Evolutionary conservation across 495 filamentous ascomycete genomes (phyloP), one percentile per base, ranked within the genome.

Genomic region (Penicillium soppii): DNA sequence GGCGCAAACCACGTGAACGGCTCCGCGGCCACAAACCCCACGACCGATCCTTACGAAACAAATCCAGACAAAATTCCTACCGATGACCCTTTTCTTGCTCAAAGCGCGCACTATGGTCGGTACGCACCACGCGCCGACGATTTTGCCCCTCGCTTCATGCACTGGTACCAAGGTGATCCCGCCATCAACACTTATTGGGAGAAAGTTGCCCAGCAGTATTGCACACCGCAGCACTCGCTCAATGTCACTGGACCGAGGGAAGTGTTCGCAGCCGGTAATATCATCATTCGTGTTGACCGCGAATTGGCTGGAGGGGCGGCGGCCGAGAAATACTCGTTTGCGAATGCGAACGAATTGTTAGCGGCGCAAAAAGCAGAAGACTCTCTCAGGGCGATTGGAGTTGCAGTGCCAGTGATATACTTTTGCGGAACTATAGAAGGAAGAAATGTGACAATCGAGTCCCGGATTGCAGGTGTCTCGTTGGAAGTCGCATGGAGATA

Each of bases 281-380:
- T 73, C 17, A 64, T 74, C 22, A 66, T 74, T 48, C 48, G 67
- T 52, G 65, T 74, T n/a, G 73, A 76, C 45, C 49, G 53, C 10
- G 64, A 69, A 42, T 36, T 53, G 17, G 60, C 39, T 5, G 50
- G 58, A 21, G 66, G 53, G 36, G 30, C 47, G 25, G 54, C 64
- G 5, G 54, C 61, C 17, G 66, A 70, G 36, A 56, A 52, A 53
- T 73, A 67, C 49, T 67, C 85, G 71, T 68, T 80, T 77, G 19
- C 84, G 72, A 66, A 91, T 85, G 87, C 70, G 25, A 76, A 76
- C 46, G 72, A 74, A 46, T 30, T 70, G 9, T 65, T 54, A 10
- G 62, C 72, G 2, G 64, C 72, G 22, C 67, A 63, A 26, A 76
- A 76, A 36, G 70, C 62, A 7, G 70, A 76, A 38, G 61, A 69